Conservation (phyloP, 106 monocot genomes). For the Platanthera zijinensis region DNA sequence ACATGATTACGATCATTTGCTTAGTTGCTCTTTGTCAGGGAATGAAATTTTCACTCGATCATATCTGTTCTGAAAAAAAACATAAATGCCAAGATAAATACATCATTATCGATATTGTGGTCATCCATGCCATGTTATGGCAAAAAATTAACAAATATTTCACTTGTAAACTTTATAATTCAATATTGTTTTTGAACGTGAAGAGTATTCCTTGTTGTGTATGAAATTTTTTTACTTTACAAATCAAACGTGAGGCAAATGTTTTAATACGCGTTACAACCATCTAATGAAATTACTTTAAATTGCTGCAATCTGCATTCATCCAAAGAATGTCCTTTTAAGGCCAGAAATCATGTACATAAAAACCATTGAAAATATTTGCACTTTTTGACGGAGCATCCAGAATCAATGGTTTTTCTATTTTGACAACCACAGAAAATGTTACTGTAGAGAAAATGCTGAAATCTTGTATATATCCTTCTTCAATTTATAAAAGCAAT, state of each 20-base stretch:
- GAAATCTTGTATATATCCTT: too few relatives aligned
- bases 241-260: too few relatives aligned
- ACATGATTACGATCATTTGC: not conserved
- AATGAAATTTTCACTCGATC: not conserved
- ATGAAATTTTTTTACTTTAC: too few relatives aligned
- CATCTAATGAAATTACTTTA: slow-evolving; percentile 7
- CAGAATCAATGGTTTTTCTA: not conserved
- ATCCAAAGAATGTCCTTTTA: not conserved
- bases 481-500: too few relatives aligned
- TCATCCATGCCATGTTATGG: not conserved
- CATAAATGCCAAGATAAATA: not conserved
- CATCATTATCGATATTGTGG: not conserved
- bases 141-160: not conserved
- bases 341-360: not conserved
- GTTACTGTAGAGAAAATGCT: too few relatives aligned
- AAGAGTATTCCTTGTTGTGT: not conserved
- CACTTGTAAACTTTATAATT: not conserved
- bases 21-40: not conserved
- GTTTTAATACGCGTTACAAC: not conserved
- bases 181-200: not conserved
- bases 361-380: not conserved
- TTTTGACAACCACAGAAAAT: not conserved
- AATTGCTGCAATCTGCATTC: not conserved
- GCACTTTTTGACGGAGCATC: not conserved
- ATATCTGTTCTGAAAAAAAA: not conserved